Base-by-base conservation (phyloP, 208 protist genomes). In the Leishmania lainsoni region DNA sequence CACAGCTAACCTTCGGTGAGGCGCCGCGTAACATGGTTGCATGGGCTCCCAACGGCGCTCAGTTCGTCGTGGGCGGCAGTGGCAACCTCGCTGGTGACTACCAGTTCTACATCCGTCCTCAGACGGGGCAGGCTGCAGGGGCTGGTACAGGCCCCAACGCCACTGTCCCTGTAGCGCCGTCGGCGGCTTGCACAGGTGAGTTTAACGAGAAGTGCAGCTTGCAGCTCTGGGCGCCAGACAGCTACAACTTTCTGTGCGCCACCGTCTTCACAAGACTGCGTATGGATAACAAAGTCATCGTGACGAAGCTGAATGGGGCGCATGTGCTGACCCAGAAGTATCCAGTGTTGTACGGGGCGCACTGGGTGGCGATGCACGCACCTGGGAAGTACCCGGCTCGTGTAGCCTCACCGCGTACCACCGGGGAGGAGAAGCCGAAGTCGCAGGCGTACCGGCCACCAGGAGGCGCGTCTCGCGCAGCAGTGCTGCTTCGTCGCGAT, bases 61-160 rank as follows among this genome's bases (percentile, higher is more conserved):
- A 71, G 63, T 95, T 97, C 80, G 85, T 92, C 17, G 85, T 98
- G 16, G 94, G 93, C 72, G 95, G 95, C 58, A 97, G 89, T 75
- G 95, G 95, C 29, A 97, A 96, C 83, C 82, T 98, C 48, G 92
- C 94, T 5, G 95, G 95, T 32, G 93, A 98, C 84, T 97, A 92
- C 81, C 84, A 91, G 61, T 95, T 97, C 78, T 96, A 92, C 84
- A 56, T 79, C 35, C 80, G 87, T 32, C 76, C 81, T 12, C 79
- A 86, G 81, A 70, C 59, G 39, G 48, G 52, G 26, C 65, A 54
- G 51, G 42, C 20, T 45, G 22, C 75, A 42, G 26, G 52, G 2
- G 22, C n/a, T 69, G 29, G 59, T 75, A 75, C 32, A 6, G 39
- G 26, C 20, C 42, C 54, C 29, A 71, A 39, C 66, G 66, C 74